A percentile compares a stretch with the other conserved stretches of the same genome.
phyloP scores from a whole-genome alignment of 2,329 filamentous ascomycete genomes.

The Alternaria rosae region DNA sequence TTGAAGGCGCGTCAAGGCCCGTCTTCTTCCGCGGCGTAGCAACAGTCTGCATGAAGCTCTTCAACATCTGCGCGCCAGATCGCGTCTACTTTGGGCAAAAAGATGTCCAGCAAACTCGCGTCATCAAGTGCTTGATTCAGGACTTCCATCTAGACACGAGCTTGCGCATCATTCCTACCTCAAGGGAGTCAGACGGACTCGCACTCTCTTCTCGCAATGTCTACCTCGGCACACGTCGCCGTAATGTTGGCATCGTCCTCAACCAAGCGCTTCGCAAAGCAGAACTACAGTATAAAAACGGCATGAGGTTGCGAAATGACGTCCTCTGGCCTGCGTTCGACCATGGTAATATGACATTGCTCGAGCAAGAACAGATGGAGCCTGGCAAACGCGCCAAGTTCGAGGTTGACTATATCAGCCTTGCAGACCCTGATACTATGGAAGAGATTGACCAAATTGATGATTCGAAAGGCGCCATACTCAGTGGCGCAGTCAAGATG shows the following conservation, averaged over 20 bases:
- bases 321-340: constrained; percentile 76
- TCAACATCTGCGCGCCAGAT: constrained; percentile 81
- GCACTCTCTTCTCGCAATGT: constrained; percentile 94
- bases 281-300: constrained; percentile 68
- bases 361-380: constrained; percentile 68
- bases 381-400: constrained; percentile 72
- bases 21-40: constrained; percentile 97
- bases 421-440: constrained; percentile 85
- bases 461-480: constrained; percentile 73
- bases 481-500: constrained; percentile 94
- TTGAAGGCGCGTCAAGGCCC: constrained; percentile 85
- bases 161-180: constrained; percentile 76
- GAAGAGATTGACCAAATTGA: constrained; percentile 79
- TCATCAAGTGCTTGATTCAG: constrained; percentile 84
- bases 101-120: constrained; percentile 93
- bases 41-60: constrained; percentile 93
- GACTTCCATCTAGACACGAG: constrained; percentile 84
- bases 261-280: constrained; percentile 73
- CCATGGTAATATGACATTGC: constrained; percentile 63
- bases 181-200: constrained; percentile 80
- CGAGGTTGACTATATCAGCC: constrained; percentile 90
- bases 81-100: constrained; percentile 95
- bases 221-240: constrained; percentile 80
- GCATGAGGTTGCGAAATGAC: constrained; percentile 64
- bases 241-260: constrained; percentile 76